Conservation (phyloP, 306 rosid species). For the Cucumis hystrix region DNA sequence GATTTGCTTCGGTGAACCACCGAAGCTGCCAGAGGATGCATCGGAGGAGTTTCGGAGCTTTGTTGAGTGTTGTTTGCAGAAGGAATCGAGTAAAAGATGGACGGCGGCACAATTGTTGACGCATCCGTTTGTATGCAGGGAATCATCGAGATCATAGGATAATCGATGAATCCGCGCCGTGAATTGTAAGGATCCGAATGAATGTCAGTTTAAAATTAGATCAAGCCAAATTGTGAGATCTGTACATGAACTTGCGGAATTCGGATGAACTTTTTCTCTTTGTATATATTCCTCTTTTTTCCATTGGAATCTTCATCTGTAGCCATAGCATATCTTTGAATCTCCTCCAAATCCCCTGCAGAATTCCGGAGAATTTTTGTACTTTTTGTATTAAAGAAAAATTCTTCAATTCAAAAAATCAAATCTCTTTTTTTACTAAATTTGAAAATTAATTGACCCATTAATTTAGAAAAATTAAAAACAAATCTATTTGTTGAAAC, state of each 20-base stretch:
- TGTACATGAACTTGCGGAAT: slow-evolving; percentile 8
- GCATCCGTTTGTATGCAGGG: slow-evolving; percentile 51
- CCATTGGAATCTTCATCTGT: neutral
- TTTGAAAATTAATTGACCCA: neutral
- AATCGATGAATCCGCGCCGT: neutral
- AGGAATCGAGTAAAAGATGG: slow-evolving; percentile 71
- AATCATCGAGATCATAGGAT: slow-evolving; percentile 5
- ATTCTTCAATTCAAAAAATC: neutral
- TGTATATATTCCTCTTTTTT: neutral
- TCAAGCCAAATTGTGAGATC: neutral
- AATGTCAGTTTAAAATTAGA: neutral
- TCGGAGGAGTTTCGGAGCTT: slow-evolving; percentile 53
- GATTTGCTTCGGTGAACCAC: slow-evolving; percentile 76
- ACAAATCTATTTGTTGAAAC: neutral
- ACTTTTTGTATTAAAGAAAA: neutral
- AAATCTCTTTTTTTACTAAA: neutral
- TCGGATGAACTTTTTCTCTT: neutral
- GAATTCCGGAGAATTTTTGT: neutral
- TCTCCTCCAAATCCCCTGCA: neutral
- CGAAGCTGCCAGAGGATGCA: slow-evolving; percentile 37
- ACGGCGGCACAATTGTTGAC: slow-evolving; percentile 47
- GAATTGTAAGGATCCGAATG: neutral
- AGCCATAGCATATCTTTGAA: neutral
- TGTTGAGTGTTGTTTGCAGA: slow-evolving; percentile 61
- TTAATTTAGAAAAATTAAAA: no score